Conservation (phyloP, 2,329 filamentous ascomycete species). For the Claviceps pusilla region DNA sequence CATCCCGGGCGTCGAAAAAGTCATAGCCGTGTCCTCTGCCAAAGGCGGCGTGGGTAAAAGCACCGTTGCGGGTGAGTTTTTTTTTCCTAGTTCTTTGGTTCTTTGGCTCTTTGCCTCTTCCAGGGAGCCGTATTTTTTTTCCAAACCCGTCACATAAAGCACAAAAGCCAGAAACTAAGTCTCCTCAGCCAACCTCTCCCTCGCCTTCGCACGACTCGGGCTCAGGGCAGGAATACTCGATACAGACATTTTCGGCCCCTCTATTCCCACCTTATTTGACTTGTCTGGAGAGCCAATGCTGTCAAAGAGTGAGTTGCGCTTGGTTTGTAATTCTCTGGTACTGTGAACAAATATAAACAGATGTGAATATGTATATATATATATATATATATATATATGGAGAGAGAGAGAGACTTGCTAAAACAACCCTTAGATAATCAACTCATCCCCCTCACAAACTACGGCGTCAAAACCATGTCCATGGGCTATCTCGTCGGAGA, state of each 20-base stretch:
- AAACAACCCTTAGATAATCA: conserved; percentile 45
- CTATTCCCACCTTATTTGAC: conserved; percentile 78
- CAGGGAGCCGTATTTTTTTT: neutral
- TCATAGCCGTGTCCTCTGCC: conserved; percentile 93
- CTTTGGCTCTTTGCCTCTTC: too few relatives aligned
- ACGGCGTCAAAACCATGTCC: conserved; percentile 95
- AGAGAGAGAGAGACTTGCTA: neutral
- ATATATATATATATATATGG: too few relatives aligned
- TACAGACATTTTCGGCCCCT: conserved; percentile 92
- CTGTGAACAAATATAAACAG: too few relatives aligned
- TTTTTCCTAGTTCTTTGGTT: neutral
- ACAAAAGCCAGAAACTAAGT: neutral
- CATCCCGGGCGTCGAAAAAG: conserved; percentile 73
- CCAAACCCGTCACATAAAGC: neutral
- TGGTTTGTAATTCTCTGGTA: too few relatives aligned
- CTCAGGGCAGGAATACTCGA: conserved; percentile 79
- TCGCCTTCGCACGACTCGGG: conserved; percentile 71
- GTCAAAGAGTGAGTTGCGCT: conserved; percentile 44
- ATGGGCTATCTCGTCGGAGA: conserved; percentile 87
- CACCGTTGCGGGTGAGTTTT: conserved; percentile 59
- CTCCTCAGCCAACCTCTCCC: conserved; percentile 55
- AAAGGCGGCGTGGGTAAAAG: conserved; percentile 98
- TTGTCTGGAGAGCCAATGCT: conserved; percentile 65
- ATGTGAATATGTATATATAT: too few relatives aligned
- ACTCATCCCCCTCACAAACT: conserved; percentile 77